Conservation (phyloP, 2,329 filamentous ascomycete genomes). For the Aureobasidium pullulans region DNA sequence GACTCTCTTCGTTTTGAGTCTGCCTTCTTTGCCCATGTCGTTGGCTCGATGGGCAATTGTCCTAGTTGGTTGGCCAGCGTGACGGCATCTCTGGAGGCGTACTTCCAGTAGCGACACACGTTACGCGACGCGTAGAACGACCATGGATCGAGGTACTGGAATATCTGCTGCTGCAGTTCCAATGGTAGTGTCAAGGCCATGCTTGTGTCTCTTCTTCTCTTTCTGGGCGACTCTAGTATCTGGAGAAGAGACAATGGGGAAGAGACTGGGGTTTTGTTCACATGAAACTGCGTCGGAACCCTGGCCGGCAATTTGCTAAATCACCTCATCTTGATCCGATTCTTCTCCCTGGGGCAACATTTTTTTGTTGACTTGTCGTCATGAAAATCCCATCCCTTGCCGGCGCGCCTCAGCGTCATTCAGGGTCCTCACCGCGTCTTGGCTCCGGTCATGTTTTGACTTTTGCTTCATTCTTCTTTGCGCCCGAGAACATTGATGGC, state of each 20-base stretch:
- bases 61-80: constrained; percentile 25
- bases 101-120: constrained; percentile 28
- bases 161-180: constrained; percentile 29
- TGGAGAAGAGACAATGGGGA: background rate
- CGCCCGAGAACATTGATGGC: background rate
- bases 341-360: background rate
- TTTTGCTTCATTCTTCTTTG: background rate
- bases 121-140: constrained; percentile 26
- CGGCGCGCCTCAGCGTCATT: background rate
- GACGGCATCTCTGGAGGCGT: constrained; percentile 24
- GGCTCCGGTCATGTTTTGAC: background rate
- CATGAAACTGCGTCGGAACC: background rate
- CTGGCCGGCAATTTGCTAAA: background rate
- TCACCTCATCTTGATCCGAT: constrained; percentile 7
- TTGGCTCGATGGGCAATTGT: constrained; percentile 24
- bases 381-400: constrained; percentile 9
- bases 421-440: background rate
- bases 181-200: constrained; percentile 21
- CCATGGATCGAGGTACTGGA: constrained; percentile 24
- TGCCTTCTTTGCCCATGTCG: constrained; percentile 18
- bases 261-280: constrained; percentile 1
- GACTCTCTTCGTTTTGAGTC: constrained; percentile 20
- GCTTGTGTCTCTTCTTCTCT: background rate
- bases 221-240: background rate
- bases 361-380: constrained; percentile 11